Base-by-base conservation (phyloP, 257 asterid species). In the Salvia miltiorrhiza region DNA sequence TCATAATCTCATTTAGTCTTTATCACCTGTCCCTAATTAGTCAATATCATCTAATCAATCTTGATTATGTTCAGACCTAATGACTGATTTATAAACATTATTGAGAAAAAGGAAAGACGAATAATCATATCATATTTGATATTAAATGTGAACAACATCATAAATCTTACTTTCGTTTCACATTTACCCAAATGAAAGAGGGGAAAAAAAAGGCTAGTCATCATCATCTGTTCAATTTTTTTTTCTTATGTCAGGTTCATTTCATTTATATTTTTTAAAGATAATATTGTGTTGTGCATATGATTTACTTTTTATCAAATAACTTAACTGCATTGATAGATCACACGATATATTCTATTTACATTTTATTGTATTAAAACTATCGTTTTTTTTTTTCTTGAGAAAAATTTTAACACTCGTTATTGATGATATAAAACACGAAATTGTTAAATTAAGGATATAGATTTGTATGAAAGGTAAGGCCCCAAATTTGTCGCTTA, bases 101-200 rank as follows among this genome's bases (percentile, higher is more conserved):
- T n/a, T 13, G 19, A 67, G 47, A 0, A 30, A 57, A 54, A 54
- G 35, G 9, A 13, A 67, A 28, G 13, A 57, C 12, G 17, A 44
- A 32, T 26, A 12, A 24, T 58, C 64, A 53, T 8, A 30, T n/a
- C n/a, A n/a, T n/a, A n/a, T n/a, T n/a, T n/a, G n/a, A 53, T 8
- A 56, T 26, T 37, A 69, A 44, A 70, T 75, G 63, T 41, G 73
- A 61, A 67, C 56, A 54, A 47, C 67, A 83, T 73, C 73, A 9
- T 9, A 35, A 58, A 40, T 63, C 68, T 43, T 20, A 56, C 68
- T 67, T 74, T 67, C 76, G 32, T 4, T 84, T 84, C 88, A 84
- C 92, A 82, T 75, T 73, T 73, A 58, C 71, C 53, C 69, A 59
- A 65, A 30, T 4, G 35, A 1, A 26, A 1, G 1, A 26, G 30